These are phyloP conservation scores for Posidonia australis DNA, from an alignment of 106 monocot genomes.

Conservation along the genomic window DNA sequence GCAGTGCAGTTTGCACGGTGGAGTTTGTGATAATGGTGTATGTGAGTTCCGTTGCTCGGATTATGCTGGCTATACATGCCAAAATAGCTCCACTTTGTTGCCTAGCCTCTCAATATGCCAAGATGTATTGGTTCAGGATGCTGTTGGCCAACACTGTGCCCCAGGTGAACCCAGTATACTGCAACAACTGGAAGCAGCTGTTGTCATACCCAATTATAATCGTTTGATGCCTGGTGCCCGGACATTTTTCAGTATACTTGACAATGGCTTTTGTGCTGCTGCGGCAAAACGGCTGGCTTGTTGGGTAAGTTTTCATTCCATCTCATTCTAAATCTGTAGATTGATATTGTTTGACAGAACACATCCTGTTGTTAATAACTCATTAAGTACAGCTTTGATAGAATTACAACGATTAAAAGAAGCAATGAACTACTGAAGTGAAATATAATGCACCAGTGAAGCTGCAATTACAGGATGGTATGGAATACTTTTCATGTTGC, in stretches of 20 bases:
- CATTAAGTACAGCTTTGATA: too few relatives aligned
- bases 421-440: too few relatives aligned
- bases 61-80: slow-evolving; percentile 97
- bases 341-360: neutral
- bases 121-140: slow-evolving; percentile 61
- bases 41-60: slow-evolving; percentile 99
- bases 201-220: slow-evolving; percentile 88
- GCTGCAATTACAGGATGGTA: too few relatives aligned
- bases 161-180: slow-evolving; percentile 81
- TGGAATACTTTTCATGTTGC: too few relatives aligned
- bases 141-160: slow-evolving; percentile 82
- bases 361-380: neutral
- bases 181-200: slow-evolving; percentile 87
- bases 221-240: slow-evolving; percentile 74
- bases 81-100: slow-evolving; percentile 73
- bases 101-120: slow-evolving; percentile 71
- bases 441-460: too few relatives aligned
- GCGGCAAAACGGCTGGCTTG: slow-evolving; percentile 92
- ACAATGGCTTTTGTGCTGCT: slow-evolving; percentile 71
- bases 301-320: slow-evolving; percentile 49
- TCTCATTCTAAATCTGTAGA: neutral
- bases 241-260: slow-evolving; percentile 51
- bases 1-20: slow-evolving; percentile 97
- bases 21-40: slow-evolving; percentile 92
- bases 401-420: too few relatives aligned